A percentile compares a stretch with the other conserved stretches of the same genome.
These are phyloP conservation scores for Taxillus chinensis DNA, from an alignment of 164 flowering plant species.

Conservation along the genomic window DNA sequence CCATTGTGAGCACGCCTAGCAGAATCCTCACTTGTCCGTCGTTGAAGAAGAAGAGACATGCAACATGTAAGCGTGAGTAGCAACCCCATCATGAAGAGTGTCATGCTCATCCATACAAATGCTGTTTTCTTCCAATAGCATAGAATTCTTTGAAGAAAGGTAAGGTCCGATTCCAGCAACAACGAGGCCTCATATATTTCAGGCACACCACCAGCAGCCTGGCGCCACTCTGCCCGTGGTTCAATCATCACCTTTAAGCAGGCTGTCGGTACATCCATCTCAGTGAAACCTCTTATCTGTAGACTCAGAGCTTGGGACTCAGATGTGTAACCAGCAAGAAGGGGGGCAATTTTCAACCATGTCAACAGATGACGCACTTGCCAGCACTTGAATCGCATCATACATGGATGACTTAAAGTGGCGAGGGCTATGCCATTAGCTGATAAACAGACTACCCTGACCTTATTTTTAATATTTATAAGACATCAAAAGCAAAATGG, in stretches of 20 bases:
- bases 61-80: constrained; percentile 52
- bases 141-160: constrained; percentile 49
- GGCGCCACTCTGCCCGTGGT: constrained; percentile 63
- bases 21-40: constrained; percentile 22
- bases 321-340: constrained; percentile 60
- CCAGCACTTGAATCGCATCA: constrained; percentile 61
- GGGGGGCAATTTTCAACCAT: constrained; percentile 47
- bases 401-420: constrained; percentile 56
- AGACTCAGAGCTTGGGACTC: constrained; percentile 57
- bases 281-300: constrained; percentile 39
- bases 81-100: constrained; percentile 37
- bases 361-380: constrained; percentile 53
- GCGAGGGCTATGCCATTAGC: constrained; percentile 40
- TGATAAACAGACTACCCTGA: constrained; percentile 61
- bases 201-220: constrained; percentile 81
- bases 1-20: constrained; percentile 6
- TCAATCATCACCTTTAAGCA: constrained; percentile 61
- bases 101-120: constrained; percentile 54
- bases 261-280: constrained; percentile 49
- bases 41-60: constrained; percentile 52
- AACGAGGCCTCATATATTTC: constrained; percentile 63
- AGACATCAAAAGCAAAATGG: too few relatives aligned
- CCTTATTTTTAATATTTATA: constrained; percentile 26
- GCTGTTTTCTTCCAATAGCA: constrained; percentile 76
- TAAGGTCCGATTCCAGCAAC: constrained; percentile 60